Percentiles rank a stretch among this genome's conserved stretches.
These are phyloP conservation scores for Fraxinus floribunda DNA, from an alignment of 305 asterid genomes.

Conservation along the genomic window DNA sequence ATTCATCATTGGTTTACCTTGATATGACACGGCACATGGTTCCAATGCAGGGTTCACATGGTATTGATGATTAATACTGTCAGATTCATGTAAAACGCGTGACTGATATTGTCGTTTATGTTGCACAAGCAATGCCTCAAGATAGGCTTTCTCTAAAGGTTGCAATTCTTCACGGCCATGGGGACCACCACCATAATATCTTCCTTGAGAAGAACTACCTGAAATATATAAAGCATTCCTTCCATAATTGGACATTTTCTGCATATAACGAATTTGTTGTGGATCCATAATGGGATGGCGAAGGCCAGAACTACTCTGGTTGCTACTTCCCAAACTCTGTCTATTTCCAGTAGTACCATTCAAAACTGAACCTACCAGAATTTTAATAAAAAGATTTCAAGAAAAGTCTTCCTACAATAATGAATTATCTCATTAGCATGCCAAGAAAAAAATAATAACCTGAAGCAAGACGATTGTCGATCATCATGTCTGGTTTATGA, in stretches of 20 bases:
- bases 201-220: slow-evolving; percentile 43
- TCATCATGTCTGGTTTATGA: slow-evolving; percentile 26
- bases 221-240: slow-evolving; percentile 26
- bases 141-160: slow-evolving; percentile 63
- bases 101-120: slow-evolving; percentile 55
- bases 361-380: slow-evolving; percentile 46
- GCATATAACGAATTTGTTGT: slow-evolving; percentile 38
- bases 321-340: slow-evolving; percentile 39
- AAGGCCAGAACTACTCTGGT: slow-evolving; percentile 38
- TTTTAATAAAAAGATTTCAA: not conserved
- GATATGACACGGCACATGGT: slow-evolving; percentile 31
- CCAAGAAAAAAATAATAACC: slow-evolving; percentile 23
- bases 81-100: slow-evolving; percentile 33
- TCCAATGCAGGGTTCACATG: slow-evolving; percentile 34
- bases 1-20: slow-evolving; percentile 34
- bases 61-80: slow-evolving; percentile 39
- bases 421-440: not conserved
- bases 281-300: slow-evolving; percentile 44
- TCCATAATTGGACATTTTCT: slow-evolving; percentile 35
- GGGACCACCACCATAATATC: slow-evolving; percentile 36
- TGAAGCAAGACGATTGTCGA: slow-evolving; percentile 21
- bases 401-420: not conserved
- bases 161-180: slow-evolving; percentile 47
- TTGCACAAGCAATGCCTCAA: slow-evolving; percentile 62
- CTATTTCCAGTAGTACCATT: slow-evolving; percentile 40